Evolutionary conservation across 305 asterid species (phyloP), one percentile per base, ranked within the genome.

Genomic region (Rubia occidens): DNA sequence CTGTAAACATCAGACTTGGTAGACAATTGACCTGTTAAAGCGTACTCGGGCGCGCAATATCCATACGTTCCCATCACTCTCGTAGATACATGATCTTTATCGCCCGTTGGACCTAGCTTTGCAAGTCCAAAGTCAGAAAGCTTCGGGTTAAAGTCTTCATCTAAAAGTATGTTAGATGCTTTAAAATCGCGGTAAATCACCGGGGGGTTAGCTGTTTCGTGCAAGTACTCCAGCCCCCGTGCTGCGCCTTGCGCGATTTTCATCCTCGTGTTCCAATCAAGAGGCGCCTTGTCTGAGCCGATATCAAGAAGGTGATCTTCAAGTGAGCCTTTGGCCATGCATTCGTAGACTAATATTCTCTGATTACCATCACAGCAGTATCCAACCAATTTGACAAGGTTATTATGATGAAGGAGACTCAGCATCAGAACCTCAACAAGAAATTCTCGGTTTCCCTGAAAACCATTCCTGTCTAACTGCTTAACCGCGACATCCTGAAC

Each of bases 371-470:
- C 98, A 7, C 88, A 82, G 69, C 98, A 92, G 53, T 92, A 92
- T 71, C 98, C 98, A 0, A 85, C 83, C 77, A 92, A 81, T 71
- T 80, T 88, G 60, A 92, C 97, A 42, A 92, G 98, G 78, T 92
- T 82, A 3, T 86, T 85, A 72, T 90, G 91, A 69, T 92, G 96
- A 67, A 89, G 93, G 67, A 84, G 96, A 58, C 89, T 88, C 77
- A 92, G 65, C 69, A 92, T 79, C 80, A 92, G 66, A 66, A 92
- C 98, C 82, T 92, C 98, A 45, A 88, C 96, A n/a, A 90, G 83
- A 66, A 89, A 92, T 53, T 92, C 98, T 72, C 82, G 68, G 77
- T 89, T 89, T 49, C 98, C 98, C 82, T 92, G 98, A 73, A 89
- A 85, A 26, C 98, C 98, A 79, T 89, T 85, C 64, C 94, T 84